Evolutionary conservation across 176 grass and related monocot genomes (phyloP), one percentile per base, ranked within the genome.

Genomic region (Paspalum notatum): DNA sequence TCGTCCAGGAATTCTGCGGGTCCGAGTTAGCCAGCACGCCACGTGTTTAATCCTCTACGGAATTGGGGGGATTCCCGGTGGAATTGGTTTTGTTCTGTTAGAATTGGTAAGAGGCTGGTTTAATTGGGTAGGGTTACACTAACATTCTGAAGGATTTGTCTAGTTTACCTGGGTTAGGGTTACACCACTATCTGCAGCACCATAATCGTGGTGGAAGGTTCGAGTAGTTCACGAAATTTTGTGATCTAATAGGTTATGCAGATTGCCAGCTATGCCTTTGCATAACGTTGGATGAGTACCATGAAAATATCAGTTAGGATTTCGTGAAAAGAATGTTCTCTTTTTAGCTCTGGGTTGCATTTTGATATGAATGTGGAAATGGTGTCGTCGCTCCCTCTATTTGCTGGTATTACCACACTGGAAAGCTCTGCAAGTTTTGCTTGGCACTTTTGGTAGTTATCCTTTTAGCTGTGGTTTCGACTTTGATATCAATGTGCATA

Each of bases 361-460:
- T 79, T 85, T 59, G 57, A 52, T 73, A 24, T 80, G 14, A 26
- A 8, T 48, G 13, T 38, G 26, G 26, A 17, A 6, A 11, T 72
- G 48, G 39, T 66, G 39, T 25, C 1, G 8, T 39, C 62, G 17
- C 5, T 75, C 12, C 41, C 49, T 78, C 47, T 17, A 22, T 77
- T 5, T 12, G 26, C 57, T 72, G 26, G 10, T 82, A 25, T 74
- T 66, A 58, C 50, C 51, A 52, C 27, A 9, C 7, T 41, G 32
- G 38, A 59, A 40, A 13, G 2, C 42, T 21, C 15, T 50, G n/a
- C 63, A 11, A 74, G 14, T 45, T 78, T 78, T 39, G 7, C 37
- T 67, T 64, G n/a, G 5, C 15, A 83, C 37, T 22, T 66, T 52
- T 21, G 58, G 43, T 32, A 32, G 3, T 32, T 57, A 40, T 44